Evolutionary conservation across 2,329 filamentous ascomycete genomes (phyloP).

Genomic region (Calonectria leucothoes): DNA sequence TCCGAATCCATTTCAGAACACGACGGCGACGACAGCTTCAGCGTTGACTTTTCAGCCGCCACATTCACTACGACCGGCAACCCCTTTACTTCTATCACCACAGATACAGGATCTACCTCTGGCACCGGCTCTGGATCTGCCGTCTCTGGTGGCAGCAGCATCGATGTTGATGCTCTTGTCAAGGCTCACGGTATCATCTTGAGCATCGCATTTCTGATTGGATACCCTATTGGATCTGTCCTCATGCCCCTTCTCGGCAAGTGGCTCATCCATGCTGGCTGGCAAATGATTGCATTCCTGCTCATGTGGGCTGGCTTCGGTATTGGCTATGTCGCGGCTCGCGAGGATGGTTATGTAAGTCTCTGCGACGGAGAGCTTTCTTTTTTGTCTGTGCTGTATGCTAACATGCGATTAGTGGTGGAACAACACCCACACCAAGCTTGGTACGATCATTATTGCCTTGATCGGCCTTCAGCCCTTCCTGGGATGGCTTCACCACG

Average conservation of each 20-base stretch:
- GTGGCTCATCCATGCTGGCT: conserved; percentile 65
- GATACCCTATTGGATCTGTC: conserved; percentile 69
- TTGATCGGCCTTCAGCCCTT: conserved; percentile 68
- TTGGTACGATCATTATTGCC: conserved; percentile 65
- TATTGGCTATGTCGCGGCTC: conserved; percentile 61
- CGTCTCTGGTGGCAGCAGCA: not conserved
- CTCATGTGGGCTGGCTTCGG: conserved; percentile 69
- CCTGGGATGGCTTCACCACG: conserved; percentile 68
- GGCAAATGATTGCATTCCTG: conserved; percentile 64
- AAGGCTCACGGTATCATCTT: conserved; percentile 68
- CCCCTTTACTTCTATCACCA: conserved; percentile 55
- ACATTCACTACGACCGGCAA: conserved; percentile 60
- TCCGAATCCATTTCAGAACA: conserved; percentile 58
- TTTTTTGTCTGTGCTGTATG: not conserved
- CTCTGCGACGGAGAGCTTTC: no score
- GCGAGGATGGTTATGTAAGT: conserved; percentile 54
- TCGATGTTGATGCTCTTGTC: not conserved
- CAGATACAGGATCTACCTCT: not conserved
- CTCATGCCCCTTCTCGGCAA: conserved; percentile 68
- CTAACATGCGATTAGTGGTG: conserved; percentile 55
- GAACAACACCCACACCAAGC: conserved; percentile 60
- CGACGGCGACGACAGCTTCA: conserved; percentile 56
- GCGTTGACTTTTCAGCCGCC: conserved; percentile 61
- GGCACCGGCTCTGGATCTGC: not conserved
- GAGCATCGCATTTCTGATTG: conserved; percentile 65